Evolutionary conservation across 202 grass and related monocot genomes (phyloP).

Genomic region (Zizania palustris): DNA sequence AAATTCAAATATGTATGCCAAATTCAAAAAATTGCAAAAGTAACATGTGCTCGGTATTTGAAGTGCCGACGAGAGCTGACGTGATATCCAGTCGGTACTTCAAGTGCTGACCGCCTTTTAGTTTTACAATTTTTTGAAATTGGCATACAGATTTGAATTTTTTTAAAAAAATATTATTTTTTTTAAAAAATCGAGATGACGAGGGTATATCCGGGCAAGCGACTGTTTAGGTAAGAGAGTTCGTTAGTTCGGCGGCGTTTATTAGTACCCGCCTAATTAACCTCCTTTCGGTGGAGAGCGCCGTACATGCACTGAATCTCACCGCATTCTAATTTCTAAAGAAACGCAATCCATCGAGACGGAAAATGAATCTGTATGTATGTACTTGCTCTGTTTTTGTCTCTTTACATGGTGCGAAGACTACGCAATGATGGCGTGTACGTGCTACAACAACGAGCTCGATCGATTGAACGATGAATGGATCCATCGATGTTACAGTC

Average conservation of each 20-base stretch:
- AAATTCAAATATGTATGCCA: no score
- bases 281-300: conserved; percentile 5
- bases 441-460: not conserved
- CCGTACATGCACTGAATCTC: not conserved
- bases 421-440: not conserved
- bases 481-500: conserved; percentile 28
- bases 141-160: no score
- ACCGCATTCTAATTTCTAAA: no score
- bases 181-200: no score
- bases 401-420: conserved; percentile 18
- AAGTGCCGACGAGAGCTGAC: no score
- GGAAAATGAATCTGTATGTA: conserved; percentile 9
- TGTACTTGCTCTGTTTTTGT: not conserved
- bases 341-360: conserved; percentile 1
- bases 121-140: no score
- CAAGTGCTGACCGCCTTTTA: no score
- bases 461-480: not conserved
- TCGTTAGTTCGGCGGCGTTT: not conserved
- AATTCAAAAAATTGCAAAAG: no score
- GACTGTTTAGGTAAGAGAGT: not conserved
- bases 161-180: no score
- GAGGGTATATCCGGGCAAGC: not conserved
- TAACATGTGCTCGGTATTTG: no score
- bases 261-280: not conserved
- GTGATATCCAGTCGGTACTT: no score